Evolutionary conservation across 768 basidiomycete genomes (phyloP).

Genomic region (Trametes cinnabarina): DNA sequence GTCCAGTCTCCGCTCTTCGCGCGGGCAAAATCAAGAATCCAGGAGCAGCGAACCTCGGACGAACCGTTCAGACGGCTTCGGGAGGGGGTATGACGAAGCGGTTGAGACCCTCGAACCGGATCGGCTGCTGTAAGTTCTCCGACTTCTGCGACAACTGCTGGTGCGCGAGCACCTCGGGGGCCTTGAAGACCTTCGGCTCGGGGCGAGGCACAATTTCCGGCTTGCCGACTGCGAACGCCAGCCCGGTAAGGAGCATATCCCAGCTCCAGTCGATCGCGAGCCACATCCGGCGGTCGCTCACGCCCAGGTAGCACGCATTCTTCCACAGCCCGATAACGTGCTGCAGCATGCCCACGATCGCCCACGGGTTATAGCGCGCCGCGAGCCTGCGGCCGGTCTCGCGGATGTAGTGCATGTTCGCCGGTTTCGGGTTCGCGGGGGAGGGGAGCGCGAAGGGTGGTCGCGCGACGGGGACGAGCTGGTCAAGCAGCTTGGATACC

Average conservation of each 20-base stretch:
- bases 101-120: not conserved
- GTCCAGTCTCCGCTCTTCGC: constrained; percentile 3
- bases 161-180: not conserved
- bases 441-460: constrained; percentile 19
- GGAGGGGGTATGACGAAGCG: not conserved
- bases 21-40: too few relatives aligned
- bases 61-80: not conserved
- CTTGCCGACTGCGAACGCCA: constrained; percentile 24
- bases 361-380: constrained; percentile 32
- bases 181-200: not conserved
- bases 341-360: constrained; percentile 47
- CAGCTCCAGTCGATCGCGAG: constrained; percentile 63
- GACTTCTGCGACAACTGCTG: not conserved
- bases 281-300: constrained; percentile 68
- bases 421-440: constrained; percentile 20
- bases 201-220: constrained; percentile 16
- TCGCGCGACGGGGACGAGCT: constrained; percentile 57
- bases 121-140: not conserved
- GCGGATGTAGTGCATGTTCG: constrained; percentile 23
- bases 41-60: too few relatives aligned
- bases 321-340: constrained; percentile 67
- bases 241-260: constrained; percentile 61
- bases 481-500: constrained; percentile 52
- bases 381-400: constrained; percentile 26
- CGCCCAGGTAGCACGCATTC: constrained; percentile 67